Base-by-base conservation (phyloP, 108 stramenopile genomes). In the Cylindrotheca closterium region DNA sequence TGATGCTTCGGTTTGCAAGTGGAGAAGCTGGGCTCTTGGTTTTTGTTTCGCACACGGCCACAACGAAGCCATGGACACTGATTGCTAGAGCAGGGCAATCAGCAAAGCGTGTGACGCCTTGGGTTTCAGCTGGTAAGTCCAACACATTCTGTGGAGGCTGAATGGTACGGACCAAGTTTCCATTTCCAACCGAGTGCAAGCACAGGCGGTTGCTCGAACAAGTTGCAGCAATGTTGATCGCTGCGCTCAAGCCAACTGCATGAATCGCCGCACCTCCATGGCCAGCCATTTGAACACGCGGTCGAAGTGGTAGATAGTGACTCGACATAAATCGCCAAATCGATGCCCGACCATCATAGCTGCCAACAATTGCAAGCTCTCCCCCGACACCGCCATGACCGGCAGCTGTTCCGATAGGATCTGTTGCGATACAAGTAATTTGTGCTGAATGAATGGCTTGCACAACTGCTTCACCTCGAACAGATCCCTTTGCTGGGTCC, bases 241-340 rank as follows among this genome's bases (percentile, higher is more conserved):
- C 54, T 26, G 87, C 77, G 63, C 68, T 78, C 60, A 94, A 60
- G 1, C 83, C 80, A 17, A 92, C 93, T 31, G 83, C 82, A 29
- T 71, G 29, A 15, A 94, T 66, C 27, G 77, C 68, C n/a, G 81
- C 59, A 19, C 89, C 90, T 12, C 58, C 51, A 62, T 94, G 93
- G 17, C 93, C 93, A 31, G 55, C 55, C 57, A 94, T 63, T 1
- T 83, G 79, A 1, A 86, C 68, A 19, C 90, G 70, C 4, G 93
- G 93, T 5, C 93, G 72, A 56, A 94, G 55, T 1, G 90, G 93
- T 51, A 91, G 76, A 67, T 85, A 90, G 49, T 91, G 91, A 21
- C 84, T 88, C n/a, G 91, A 91, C 74, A 91, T 91, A 58, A 91
- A 91, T 31, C 94, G 69, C 94, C 89, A 92, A 50, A 95, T 61